Evolutionary conservation across 2,329 filamentous ascomycete species (phyloP), one percentile per base, ranked within the genome.

Genomic region (Aspergillus oerlinghausenensis): DNA sequence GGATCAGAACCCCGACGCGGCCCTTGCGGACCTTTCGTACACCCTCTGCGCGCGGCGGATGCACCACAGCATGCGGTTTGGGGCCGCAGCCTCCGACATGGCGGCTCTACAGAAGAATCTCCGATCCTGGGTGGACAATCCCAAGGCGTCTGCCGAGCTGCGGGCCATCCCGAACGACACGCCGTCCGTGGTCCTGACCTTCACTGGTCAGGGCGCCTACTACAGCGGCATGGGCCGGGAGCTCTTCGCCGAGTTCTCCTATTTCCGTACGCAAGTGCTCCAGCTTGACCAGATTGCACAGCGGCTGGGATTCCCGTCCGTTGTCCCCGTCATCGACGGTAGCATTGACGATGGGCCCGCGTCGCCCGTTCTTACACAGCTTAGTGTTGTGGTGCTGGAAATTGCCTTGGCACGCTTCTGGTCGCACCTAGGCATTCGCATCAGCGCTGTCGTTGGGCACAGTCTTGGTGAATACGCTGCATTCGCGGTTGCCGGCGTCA

Each of bases 1-100:
- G 17, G 42, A 59, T 23, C 10, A 32, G 10, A 50, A 63, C 4
- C 58, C 57, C 3, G 78, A 79, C 1, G 51, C 68, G 0, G 79
- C 80, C 0, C 66, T 88, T 1, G 75, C 80, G 0, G 75, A 83
- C 56, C 72, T 89, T 1, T 80, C 86, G 0, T 89, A 88, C 71
- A 86, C 84, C 1, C 84, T 82, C 0, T 87, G 85, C 11, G 87
- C 87, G n/a, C 71, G 78, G 14, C 72, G 77, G 1, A 63, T 67
- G 8, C 77, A 79, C 54, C 60, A 65, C 50, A 49, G 43, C 19
- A 42, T 59, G n/a, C 57, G 64, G 1, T 35, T 57, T 11, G 58
- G 50, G 2, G 40, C 55, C 3, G 50, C 49, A 2, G 56, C 45
- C 5, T 51, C 53, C 6, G 51, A 28, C 11, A 54, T 57, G 5